A percentile compares a stretch with the other conserved stretches of the same genome.
Evolutionary conservation across 2,329 filamentous ascomycete genomes (phyloP).

Genomic region (Stachybotrys echinatus): DNA sequence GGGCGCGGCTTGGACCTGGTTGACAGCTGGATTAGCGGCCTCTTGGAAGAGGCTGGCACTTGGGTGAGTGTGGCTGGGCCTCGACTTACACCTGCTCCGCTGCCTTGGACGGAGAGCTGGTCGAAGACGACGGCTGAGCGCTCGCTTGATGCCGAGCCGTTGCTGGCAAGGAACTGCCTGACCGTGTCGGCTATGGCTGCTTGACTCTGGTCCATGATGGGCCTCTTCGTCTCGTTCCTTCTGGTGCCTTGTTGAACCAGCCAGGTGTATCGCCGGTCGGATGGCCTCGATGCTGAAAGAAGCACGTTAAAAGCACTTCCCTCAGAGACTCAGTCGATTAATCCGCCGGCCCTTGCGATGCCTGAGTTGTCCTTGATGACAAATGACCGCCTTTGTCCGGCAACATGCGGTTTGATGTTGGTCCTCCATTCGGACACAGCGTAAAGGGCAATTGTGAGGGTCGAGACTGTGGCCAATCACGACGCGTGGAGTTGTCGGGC

Average conservation of each 20-base stretch:
- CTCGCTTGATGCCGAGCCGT: not conserved
- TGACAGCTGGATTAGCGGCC: not conserved
- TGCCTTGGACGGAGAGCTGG: not conserved
- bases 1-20: not conserved
- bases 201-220: not conserved
- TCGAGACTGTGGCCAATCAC: not conserved
- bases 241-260: too few relatives aligned
- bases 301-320: not conserved
- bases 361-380: not conserved
- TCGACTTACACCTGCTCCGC: not conserved
- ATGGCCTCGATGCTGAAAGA: not conserved
- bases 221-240: too few relatives aligned
- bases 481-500: not conserved
- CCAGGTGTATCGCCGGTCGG: not conserved
- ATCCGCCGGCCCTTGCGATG: not conserved
- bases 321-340: not conserved
- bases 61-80: not conserved
- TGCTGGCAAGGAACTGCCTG: not conserved
- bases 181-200: not conserved
- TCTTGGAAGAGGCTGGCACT: not conserved
- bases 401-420: not conserved
- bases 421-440: not conserved
- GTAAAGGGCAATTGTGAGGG: not conserved
- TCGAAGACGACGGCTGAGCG: not conserved
- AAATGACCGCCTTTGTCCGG: not conserved